phyloP scores from a whole-genome alignment of 768 basidiomycete species.

The Psilocybe cyanescens region DNA sequence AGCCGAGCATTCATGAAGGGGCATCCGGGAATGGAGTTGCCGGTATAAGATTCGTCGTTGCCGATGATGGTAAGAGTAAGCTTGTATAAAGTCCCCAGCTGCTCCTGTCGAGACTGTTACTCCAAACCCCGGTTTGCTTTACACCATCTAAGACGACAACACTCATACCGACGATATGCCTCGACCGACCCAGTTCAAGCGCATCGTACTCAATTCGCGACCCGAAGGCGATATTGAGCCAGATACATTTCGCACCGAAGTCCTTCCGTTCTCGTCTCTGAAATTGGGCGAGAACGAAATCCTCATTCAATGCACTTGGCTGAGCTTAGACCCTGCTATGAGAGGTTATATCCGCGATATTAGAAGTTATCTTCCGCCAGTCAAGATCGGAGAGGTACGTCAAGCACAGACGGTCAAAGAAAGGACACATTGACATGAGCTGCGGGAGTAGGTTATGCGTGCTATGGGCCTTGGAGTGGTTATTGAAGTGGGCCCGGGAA shows the following conservation, averaged over 20 bases:
- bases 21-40: not conserved
- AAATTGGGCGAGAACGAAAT: conserved; percentile 57
- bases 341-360: conserved; percentile 77
- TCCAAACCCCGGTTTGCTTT: not conserved
- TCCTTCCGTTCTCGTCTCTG: conserved; percentile 51
- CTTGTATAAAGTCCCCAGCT: not conserved
- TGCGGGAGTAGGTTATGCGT: conserved; percentile 63
- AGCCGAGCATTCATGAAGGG: not conserved
- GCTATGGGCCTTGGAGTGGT: conserved; percentile 70
- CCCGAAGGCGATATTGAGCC: conserved; percentile 71
- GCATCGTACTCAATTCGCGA: conserved; percentile 76
- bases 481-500: conserved; percentile 56
- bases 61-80: not conserved
- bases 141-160: not conserved
- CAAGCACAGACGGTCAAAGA: not conserved
- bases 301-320: conserved; percentile 78
- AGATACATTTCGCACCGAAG: conserved; percentile 72
- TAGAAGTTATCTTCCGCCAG: conserved; percentile 74
- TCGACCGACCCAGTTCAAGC: conserved; percentile 48
- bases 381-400: conserved; percentile 65
- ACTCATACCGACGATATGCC: conserved; percentile 15
- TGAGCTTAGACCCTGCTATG: conserved; percentile 90
- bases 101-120: no score
- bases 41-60: not conserved
- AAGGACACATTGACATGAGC: not conserved